Evolutionary conservation across 2,329 filamentous ascomycete species (phyloP).

Genomic region (Didymella segeticola): DNA sequence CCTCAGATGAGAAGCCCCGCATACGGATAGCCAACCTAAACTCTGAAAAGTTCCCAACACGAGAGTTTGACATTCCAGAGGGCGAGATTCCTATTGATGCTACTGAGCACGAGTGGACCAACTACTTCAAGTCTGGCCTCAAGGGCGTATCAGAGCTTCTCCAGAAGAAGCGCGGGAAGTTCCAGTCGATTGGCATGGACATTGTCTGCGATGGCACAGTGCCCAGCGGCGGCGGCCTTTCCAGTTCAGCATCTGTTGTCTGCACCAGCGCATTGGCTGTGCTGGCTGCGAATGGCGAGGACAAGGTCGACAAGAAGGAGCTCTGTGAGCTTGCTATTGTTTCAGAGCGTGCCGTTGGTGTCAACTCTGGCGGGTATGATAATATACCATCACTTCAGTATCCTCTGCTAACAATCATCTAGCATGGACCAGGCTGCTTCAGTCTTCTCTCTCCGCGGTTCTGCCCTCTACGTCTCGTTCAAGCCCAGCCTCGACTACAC

Average conservation of each 20-base stretch:
- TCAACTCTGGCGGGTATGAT: conserved; percentile 89
- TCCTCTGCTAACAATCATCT: conserved; percentile 29
- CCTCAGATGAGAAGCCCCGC: conserved; percentile 61
- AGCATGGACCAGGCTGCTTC: conserved; percentile 98
- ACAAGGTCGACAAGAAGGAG: conserved; percentile 84
- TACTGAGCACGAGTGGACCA: conserved; percentile 89
- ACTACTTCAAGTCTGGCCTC: conserved; percentile 96
- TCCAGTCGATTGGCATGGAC: conserved; percentile 79
- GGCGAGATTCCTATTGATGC: conserved; percentile 74
- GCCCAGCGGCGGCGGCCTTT: conserved; percentile 88
- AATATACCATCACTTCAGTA: not conserved
- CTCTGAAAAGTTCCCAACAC: conserved; percentile 74
- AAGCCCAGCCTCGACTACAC: conserved; percentile 76
- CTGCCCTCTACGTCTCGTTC: conserved; percentile 90
- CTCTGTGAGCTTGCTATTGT: conserved; percentile 92
- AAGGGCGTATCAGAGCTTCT: conserved; percentile 81
- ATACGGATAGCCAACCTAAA: conserved; percentile 84
- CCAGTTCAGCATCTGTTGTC: conserved; percentile 92
- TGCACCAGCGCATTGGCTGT: conserved; percentile 89
- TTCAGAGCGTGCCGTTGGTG: conserved; percentile 90
- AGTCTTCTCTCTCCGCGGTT: conserved; percentile 86
- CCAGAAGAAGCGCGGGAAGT: conserved; percentile 68
- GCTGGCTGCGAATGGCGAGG: conserved; percentile 82
- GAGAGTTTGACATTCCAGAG: conserved; percentile 74
- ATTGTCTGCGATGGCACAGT: conserved; percentile 91